phyloP scores from a whole-genome alignment of 2,329 filamentous ascomycete species.

The Colletotrichum acutatum region DNA sequence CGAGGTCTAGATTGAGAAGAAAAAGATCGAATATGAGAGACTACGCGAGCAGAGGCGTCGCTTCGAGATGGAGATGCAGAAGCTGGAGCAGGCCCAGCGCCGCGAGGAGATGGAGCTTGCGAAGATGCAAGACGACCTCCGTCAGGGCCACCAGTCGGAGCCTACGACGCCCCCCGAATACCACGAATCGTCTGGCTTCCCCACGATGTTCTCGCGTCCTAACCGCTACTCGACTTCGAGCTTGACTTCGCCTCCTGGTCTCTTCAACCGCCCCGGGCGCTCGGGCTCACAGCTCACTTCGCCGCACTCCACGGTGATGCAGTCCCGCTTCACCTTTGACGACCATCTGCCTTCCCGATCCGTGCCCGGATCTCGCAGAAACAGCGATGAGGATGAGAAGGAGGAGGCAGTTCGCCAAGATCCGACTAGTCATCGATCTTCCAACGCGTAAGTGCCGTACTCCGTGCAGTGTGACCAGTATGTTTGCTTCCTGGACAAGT shows the following conservation, averaged over 20 bases:
- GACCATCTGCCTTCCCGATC: constrained; percentile 83
- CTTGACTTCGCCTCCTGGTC: constrained; percentile 82
- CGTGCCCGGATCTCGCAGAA: constrained; percentile 85
- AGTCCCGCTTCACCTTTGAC: constrained; percentile 68
- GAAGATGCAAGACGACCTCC: constrained; percentile 84
- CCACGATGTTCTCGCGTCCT: constrained; percentile 82
- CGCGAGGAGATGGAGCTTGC: constrained; percentile 86
- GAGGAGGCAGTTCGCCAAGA: constrained; percentile 77
- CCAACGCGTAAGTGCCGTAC: constrained; percentile 77
- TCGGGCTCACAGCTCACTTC: constrained; percentile 85
- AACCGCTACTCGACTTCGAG: constrained; percentile 92
- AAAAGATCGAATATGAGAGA: constrained; percentile 91
- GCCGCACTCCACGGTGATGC: constrained; percentile 73
- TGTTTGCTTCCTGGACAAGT: constrained; percentile 25
- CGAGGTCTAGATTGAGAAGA: constrained; percentile 82
- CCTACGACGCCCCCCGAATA: constrained; percentile 97
- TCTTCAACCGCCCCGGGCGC: constrained; percentile 78
- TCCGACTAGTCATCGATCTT: constrained; percentile 77
- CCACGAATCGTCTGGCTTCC: constrained; percentile 78
- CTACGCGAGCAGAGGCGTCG: constrained; percentile 88
- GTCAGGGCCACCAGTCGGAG: constrained; percentile 85
- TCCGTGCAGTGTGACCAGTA: neutral
- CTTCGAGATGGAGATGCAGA: constrained; percentile 93
- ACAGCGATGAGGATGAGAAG: constrained; percentile 92
- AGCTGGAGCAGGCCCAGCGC: constrained; percentile 86